A percentile compares a stretch with the other conserved stretches of the same genome.
Evolutionary conservation across 495 filamentous ascomycete species (phyloP).

Genomic region (Astrothelium subdiscretum): DNA sequence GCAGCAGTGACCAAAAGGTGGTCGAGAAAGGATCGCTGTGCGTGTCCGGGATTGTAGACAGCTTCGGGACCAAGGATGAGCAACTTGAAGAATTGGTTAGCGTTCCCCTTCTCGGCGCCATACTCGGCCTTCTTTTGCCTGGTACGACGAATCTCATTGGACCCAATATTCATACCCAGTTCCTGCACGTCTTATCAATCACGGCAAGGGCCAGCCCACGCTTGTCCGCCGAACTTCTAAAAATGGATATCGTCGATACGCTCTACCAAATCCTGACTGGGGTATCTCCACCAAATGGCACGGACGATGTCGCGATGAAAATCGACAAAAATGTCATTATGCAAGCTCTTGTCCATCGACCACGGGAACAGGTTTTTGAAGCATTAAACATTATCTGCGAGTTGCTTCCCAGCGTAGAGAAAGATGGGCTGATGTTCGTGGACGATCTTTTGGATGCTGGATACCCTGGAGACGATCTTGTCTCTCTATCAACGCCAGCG

Average conservation of each 20-base stretch:
- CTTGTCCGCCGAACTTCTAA: constrained; percentile 81
- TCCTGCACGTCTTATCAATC: constrained; percentile 80
- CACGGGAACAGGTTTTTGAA: constrained; percentile 93
- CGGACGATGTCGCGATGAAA: constrained; percentile 71
- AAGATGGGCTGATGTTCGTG: constrained; percentile 36
- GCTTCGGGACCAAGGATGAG: constrained; percentile 75
- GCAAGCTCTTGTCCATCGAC: constrained; percentile 94
- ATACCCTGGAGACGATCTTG: constrained; percentile 27
- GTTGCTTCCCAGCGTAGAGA: constrained; percentile 61
- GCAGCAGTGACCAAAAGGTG: constrained; percentile 88
- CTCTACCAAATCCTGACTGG: constrained; percentile 96
- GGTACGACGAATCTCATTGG: constrained; percentile 95
- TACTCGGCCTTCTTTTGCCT: constrained; percentile 82
- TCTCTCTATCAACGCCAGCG: constrained; percentile 28
- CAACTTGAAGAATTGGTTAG: constrained; percentile 89
- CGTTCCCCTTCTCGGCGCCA: constrained; percentile 69
- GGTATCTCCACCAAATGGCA: constrained; percentile 75
- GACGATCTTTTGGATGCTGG: constrained; percentile 43
- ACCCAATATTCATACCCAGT: constrained; percentile 91
- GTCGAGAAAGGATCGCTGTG: constrained; percentile 95
- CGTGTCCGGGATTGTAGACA: constrained; percentile 93
- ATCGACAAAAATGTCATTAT: constrained; percentile 97
- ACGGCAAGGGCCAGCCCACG: constrained; percentile 77
- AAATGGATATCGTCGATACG: constrained; percentile 95
- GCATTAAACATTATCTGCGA: constrained; percentile 97